Conservation (phyloP, 441 rosid genomes). For the Pelargonium australe region DNA sequence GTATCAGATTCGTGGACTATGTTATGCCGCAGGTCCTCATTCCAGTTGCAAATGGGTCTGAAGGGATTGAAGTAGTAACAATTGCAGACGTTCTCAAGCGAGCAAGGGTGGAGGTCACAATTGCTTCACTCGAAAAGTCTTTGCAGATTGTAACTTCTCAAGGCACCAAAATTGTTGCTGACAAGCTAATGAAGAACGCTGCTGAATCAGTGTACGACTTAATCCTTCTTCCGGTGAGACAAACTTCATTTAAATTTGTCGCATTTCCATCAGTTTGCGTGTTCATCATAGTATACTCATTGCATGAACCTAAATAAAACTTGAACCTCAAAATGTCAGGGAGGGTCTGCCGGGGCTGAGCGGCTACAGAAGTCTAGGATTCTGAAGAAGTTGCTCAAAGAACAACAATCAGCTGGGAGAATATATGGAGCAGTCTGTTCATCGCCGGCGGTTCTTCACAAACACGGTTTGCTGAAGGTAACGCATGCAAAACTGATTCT, state of each 20-base stretch:
- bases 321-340: slow-evolving; percentile 34
- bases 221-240: slow-evolving; percentile 79
- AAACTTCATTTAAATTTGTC: slow-evolving; percentile 11
- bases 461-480: slow-evolving; percentile 72
- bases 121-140: slow-evolving; percentile 75
- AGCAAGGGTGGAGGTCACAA: slow-evolving; percentile 73
- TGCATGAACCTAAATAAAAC: background rate
- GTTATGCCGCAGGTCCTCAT: slow-evolving; percentile 58
- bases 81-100: slow-evolving; percentile 67
- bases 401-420: slow-evolving; percentile 61
- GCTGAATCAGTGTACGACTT: slow-evolving; percentile 55
- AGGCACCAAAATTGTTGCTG: slow-evolving; percentile 72
- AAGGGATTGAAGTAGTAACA: slow-evolving; percentile 68
- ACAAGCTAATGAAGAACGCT: slow-evolving; percentile 59
- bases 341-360: slow-evolving; percentile 56
- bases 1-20: background rate
- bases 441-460: slow-evolving; percentile 48
- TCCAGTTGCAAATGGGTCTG: slow-evolving; percentile 83
- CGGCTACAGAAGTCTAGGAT: slow-evolving; percentile 56
- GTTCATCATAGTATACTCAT: background rate
- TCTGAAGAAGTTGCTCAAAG: slow-evolving; percentile 75
- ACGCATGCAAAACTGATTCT: background rate
- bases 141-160: slow-evolving; percentile 59
- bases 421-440: slow-evolving; percentile 71
- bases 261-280: background rate